phyloP scores from a whole-genome alignment of 768 basidiomycete species.

The Hericium alpestre region DNA sequence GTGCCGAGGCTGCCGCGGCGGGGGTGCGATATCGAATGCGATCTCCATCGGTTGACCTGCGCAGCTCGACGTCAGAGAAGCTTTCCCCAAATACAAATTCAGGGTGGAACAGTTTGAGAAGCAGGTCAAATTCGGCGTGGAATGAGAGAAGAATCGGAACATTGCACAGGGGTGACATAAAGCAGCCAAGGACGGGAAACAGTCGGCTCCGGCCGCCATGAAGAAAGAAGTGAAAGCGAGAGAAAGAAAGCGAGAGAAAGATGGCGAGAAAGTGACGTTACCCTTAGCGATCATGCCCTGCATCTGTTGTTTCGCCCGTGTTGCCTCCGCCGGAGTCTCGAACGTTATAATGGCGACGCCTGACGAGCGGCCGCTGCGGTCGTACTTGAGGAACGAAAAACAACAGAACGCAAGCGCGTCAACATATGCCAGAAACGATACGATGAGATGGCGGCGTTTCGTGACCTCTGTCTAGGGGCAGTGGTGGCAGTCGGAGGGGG shows the following conservation, averaged over 20 bases:
- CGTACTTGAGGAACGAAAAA: conserved; percentile 60
- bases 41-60: conserved; percentile 74
- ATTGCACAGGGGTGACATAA: too few species aligned
- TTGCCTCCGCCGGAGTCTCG: conserved; percentile 70
- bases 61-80: neutral
- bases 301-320: conserved; percentile 72
- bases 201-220: neutral
- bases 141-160: too few species aligned
- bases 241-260: conserved; percentile 1
- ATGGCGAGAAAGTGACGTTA: conserved; percentile 22
- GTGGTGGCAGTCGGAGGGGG: conserved; percentile 31
- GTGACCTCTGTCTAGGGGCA: conserved; percentile 45
- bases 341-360: conserved; percentile 75
- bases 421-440: conserved; percentile 23
- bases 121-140: too few species aligned
- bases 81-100: too few species aligned
- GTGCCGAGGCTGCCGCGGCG: conserved; percentile 21
- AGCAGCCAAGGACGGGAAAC: too few species aligned
- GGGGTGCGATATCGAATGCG: conserved; percentile 38
- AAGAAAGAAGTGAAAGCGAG: conserved; percentile 2
- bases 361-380: conserved; percentile 86
- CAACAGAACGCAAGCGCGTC: conserved; percentile 12
- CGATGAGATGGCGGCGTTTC: conserved; percentile 31
- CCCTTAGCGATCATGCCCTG: conserved; percentile 86
- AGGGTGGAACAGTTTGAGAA: too few species aligned